phyloP scores from a whole-genome alignment of 2,329 filamentous ascomycete species.

The Diaporthe velutina region DNA sequence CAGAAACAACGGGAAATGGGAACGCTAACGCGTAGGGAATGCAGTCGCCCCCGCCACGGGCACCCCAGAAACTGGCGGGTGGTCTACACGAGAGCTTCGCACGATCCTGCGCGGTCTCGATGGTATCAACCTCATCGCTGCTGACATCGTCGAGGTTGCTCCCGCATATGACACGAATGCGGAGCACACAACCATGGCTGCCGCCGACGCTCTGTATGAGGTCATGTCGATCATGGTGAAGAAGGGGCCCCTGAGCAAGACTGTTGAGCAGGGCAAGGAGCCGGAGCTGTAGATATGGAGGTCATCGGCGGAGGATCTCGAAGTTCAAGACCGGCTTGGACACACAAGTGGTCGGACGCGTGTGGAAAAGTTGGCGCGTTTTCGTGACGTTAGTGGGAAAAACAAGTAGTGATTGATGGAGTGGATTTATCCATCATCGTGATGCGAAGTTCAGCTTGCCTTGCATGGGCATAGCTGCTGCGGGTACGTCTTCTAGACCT shows the following conservation, averaged over 20 bases:
- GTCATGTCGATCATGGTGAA: slow-evolving; percentile 88
- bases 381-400: background rate
- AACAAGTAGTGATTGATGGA: background rate
- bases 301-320: background rate
- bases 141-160: slow-evolving; percentile 81
- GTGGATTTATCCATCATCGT: background rate
- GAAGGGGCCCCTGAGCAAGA: slow-evolving; percentile 67
- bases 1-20: background rate
- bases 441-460: background rate
- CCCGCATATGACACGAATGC: slow-evolving; percentile 81
- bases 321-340: too few species aligned
- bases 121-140: slow-evolving; percentile 76
- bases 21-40: slow-evolving; percentile 21
- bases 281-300: slow-evolving; percentile 38
- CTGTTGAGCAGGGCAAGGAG: slow-evolving; percentile 36
- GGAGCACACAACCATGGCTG: slow-evolving; percentile 80
- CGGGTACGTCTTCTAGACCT: background rate
- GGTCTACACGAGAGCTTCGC: slow-evolving; percentile 79
- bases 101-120: slow-evolving; percentile 79
- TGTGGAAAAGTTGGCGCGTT: background rate
- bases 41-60: slow-evolving; percentile 78
- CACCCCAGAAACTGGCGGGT: slow-evolving; percentile 82
- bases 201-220: slow-evolving; percentile 79
- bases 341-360: background rate
- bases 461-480: background rate